Evolutionary conservation across 1,139 yeast genomes (phyloP), one percentile per base, ranked within the genome.

Genomic region (Arxiozyma bovina): DNA sequence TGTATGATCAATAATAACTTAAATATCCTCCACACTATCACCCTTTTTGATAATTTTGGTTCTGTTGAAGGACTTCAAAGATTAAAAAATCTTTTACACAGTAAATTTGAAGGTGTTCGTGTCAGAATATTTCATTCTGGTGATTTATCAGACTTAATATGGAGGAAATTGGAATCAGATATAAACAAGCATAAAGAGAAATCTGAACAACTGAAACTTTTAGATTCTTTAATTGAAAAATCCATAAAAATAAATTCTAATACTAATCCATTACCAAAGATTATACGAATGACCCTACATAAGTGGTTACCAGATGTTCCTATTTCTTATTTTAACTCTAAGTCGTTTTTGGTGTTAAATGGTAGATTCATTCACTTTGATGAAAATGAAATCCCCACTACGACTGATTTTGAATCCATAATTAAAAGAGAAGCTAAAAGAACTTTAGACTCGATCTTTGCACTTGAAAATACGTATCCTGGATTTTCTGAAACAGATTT

Each of bases 381-480:
- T 5, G 25, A 41, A 4, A 52, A 52, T 12, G 66, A 63, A 72
- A 45, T 63, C 9, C 62, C 63, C 3, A 53, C 58, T 9, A 55
- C 50, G 7, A 78, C 72, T 52, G 74, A 77, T 55, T 73, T 75
- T 62, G 80, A 79, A 65, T 72, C 76, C 49, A 74, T 74, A 52
- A 77, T 79, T 60, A 79, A 78, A 69, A 79, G 78, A 63, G 84
- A 80, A 63, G 71, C 79, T 30, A 73, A 74, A 65, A 76, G 79
- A 66, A 77, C 81, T 12, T 63, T 78, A 54, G 82, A 79, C 48
- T 70, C 72, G 22, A 76, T 79, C 17, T 73, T 71, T 56, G 68
- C 66, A 0, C 52, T 69, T 20, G 66, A 67, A 42, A 50, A 53
- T 12, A 48, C 58, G 0, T 56, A 52, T 17, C 65, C 66, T 0